Conservation (phyloP, 306 rosid species). For the Adenanthera pavonina region DNA sequence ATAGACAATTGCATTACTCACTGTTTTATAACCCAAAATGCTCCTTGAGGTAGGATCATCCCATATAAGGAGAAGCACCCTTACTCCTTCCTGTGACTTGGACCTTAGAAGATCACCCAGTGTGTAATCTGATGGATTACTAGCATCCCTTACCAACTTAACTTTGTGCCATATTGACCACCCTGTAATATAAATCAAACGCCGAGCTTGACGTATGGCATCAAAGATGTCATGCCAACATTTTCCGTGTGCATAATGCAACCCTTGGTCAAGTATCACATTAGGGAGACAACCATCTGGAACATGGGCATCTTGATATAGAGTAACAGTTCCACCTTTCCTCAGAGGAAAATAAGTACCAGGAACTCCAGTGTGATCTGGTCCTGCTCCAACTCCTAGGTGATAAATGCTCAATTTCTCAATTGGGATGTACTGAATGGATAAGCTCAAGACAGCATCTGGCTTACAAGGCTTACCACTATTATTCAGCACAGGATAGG, state of each 20-base stretch:
- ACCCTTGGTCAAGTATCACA: conserved; percentile 66
- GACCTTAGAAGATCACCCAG: conserved; percentile 85
- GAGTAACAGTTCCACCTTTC: conserved; percentile 82
- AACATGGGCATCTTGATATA: conserved; percentile 94
- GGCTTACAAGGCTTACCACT: conserved; percentile 88
- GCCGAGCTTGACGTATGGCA: conserved; percentile 72
- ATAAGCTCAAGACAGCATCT: conserved; percentile 72
- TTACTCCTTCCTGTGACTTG: conserved; percentile 94
- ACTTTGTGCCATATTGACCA: conserved; percentile 99
- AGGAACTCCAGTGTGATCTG: conserved; percentile 84
- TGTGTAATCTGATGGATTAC: conserved; percentile 44
- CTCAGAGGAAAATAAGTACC: conserved; percentile 94
- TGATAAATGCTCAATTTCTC: conserved; percentile 69
- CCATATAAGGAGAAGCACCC: conserved; percentile 97
- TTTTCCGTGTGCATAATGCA: conserved; percentile 73
- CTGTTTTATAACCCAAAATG: conserved; percentile 84
- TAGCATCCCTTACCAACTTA: conserved; percentile 71
- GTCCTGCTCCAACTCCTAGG: conserved; percentile 91
- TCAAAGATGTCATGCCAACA: conserved; percentile 89
- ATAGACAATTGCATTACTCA: conserved; percentile 49
- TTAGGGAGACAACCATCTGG: conserved; percentile 83
- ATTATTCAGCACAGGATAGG: conserved; percentile 68
- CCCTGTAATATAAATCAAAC: conserved; percentile 87
- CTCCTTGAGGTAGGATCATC: conserved; percentile 96
- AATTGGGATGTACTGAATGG: conserved; percentile 85